Conservation (phyloP, 177 flowering plant genomes). For the Vitis hybrid region DNA sequence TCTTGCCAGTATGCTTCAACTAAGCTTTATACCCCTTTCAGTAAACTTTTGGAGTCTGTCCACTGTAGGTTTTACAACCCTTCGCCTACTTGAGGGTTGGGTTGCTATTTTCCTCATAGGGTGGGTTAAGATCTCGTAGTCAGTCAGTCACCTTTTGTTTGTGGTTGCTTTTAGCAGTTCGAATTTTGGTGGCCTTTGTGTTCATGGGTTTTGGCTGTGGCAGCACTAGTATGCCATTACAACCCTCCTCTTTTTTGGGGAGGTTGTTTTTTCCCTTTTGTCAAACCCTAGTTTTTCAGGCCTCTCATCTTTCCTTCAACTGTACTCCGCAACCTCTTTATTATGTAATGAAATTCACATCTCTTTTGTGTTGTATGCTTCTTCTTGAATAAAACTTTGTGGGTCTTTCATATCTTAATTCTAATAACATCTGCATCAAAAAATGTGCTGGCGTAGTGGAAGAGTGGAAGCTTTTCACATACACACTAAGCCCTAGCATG, state of each 20-base stretch:
- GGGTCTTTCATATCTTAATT: too few relatives aligned
- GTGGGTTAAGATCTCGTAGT: not conserved
- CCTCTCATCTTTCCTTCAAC: slow-evolving; percentile 27
- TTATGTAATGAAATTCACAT: slow-evolving; percentile 14
- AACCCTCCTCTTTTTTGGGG: slow-evolving; percentile 19
- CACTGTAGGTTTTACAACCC: slow-evolving; percentile 14
- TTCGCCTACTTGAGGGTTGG: slow-evolving; percentile 18
- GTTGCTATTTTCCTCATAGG: slow-evolving; percentile 16
- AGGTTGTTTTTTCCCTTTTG: slow-evolving; percentile 32
- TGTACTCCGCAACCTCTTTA: slow-evolving; percentile 29
- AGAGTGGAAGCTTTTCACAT: too few relatives aligned
- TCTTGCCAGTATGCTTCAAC: slow-evolving; percentile 3
- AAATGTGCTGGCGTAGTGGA: too few relatives aligned
- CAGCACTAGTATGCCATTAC: slow-evolving; percentile 50
- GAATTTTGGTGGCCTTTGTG: slow-evolving; percentile 26
- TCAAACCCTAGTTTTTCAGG: slow-evolving; percentile 55
- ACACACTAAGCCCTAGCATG: too few relatives aligned
- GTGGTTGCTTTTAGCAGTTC: slow-evolving; percentile 43
- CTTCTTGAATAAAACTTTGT: slow-evolving; percentile 3
- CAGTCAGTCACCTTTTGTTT: not conserved
- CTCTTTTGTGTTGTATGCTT: slow-evolving; percentile 22
- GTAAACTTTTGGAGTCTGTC: slow-evolving; percentile 14
- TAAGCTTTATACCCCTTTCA: slow-evolving; percentile 13
- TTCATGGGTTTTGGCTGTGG: slow-evolving; percentile 58
- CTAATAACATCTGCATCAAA: too few relatives aligned